Evolutionary conservation across 257 asterid genomes (phyloP), one percentile per base, ranked within the genome.

Genomic region (Petrea volubilis): DNA sequence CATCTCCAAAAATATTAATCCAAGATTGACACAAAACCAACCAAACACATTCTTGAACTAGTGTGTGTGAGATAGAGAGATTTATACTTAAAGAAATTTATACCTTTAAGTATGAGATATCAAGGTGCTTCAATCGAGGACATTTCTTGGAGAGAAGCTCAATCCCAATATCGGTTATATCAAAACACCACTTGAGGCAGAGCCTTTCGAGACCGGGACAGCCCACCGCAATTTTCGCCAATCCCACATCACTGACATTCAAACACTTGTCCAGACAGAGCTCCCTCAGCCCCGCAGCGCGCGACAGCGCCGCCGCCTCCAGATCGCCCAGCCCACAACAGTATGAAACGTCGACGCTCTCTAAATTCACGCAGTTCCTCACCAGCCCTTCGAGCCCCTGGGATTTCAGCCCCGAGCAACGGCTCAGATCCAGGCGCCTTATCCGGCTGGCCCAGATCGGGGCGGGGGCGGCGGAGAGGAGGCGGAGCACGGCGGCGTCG

Each of bases 171-270:
- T 90, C 95, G 55, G 81, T 87, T 1, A 90, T 73, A 56, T 78
- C 85, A 60, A 85, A 76, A 76, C 95, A 87, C 96, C 96, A 90
- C 41, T 76, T 87, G 58, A 90, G 70, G 57, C 86, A 79, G 13
- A 90, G 86, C 6, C 36, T 82, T 74, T 87, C 85, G 2, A 90
- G 82, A 25, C 50, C 65, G 8, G 74, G 71, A 25, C 92, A 87
- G 4, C 82, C 92, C 24, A 87, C 86, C 18, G 86, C 92, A 1
- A 90, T 69, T 31, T 84, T 78, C 5, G 88, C 96, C 82, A 90
- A 78, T 68, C 96, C 92, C 12, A 84, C 88, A 61, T 90, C 96
- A 46, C 85, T 78, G 15, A 90, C 27, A 28, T 78, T 65, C 75
- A 84, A 63, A 7, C 96, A 90, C 79, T 79, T 85, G 73, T 85